Base-by-base conservation (phyloP, 305 asterid genomes). In the Coffea humblotiana region DNA sequence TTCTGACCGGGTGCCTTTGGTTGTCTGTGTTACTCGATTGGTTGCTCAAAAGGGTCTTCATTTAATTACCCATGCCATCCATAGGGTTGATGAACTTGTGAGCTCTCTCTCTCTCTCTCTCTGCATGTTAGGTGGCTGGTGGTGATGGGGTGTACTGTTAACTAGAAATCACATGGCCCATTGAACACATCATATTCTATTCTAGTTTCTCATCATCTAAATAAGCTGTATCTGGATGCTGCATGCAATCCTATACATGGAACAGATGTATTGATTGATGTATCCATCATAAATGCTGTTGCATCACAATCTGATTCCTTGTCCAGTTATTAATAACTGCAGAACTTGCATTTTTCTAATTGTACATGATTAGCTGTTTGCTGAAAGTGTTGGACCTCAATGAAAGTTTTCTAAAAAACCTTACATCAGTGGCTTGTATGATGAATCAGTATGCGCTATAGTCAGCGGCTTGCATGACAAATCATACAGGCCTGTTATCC, bases 41-140 rank as follows among this genome's bases (percentile, higher is more conserved):
- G 98, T 92, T 82, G 96, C 97, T 85, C 97, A 94, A 87, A 94
- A 94, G 87, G 98, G 98, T 76, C 98, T 92, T 71, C 96, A 94
- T 86, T 87, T 94, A 88, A 94, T 91, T 77, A 88, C 84, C 68
- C 89, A 87, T 75, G 97, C 98, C 70, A 90, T 94, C 85, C 83
- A 83, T 78, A 85, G 84, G 75, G 89, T 92, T 56, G 83, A 91
- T 76, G 85, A 84, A 83, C 89, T 90, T 52, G 97, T 94, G 88
- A 83, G 91, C 82, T 48, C 76, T 80, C 83, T 76, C 78, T 80
- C 88, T 75, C 83, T 81, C 78, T 75, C 32, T 75, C 71, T 75
- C 56, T 60, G 43, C 43, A 37, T 37, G 43, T 37, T 37, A 37
- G 43, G 43, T 37, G 43, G 43, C 43, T 37, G 43, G 4, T 37